A percentile compares a stretch with the other conserved stretches of the same genome.
Conservation (phyloP, 2,329 filamentous ascomycete species). For the Helicocarpus griseus region DNA sequence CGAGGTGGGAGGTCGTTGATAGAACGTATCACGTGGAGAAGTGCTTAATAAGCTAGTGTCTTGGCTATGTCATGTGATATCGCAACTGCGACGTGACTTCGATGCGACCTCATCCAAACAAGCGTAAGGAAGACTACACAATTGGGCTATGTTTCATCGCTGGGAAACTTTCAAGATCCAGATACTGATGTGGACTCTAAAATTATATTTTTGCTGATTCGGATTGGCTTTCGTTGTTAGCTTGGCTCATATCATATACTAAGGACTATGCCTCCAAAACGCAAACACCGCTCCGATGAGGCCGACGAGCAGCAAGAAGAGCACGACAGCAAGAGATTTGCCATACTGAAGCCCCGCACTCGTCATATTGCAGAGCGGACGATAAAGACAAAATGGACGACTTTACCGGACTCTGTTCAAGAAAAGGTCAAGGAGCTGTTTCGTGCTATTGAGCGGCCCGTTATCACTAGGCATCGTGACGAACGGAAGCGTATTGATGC, state of each 20-base stretch:
- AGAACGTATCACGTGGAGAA: too few species aligned
- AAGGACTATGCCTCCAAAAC: constrained; percentile 15
- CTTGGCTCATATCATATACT: not conserved
- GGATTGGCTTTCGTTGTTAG: not conserved
- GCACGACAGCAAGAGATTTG: constrained; percentile 22
- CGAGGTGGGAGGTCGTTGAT: too few species aligned
- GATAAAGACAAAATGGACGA: constrained; percentile 38
- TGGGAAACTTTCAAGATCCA: too few species aligned
- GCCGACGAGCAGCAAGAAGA: constrained; percentile 12
- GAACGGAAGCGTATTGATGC: constrained; percentile 34
- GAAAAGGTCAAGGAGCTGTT: constrained; percentile 35
- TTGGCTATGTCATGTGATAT: too few species aligned
- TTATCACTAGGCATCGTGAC: constrained; percentile 34
- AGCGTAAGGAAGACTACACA: too few species aligned
- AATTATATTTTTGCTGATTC: not conserved
- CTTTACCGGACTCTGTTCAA: constrained; percentile 33
- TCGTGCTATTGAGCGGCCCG: constrained; percentile 31
- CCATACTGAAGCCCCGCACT: constrained; percentile 31
- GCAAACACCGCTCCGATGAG: constrained; percentile 3
- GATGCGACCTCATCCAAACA: too few species aligned
- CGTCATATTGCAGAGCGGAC: constrained; percentile 33
- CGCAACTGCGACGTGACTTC: too few species aligned
- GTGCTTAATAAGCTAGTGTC: too few species aligned
- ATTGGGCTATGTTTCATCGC: too few species aligned
- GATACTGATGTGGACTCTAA: too few species aligned